A percentile compares a stretch with the other conserved stretches of the same genome.
Evolutionary conservation across 768 basidiomycete genomes (phyloP).

Genomic region (Antrodiella citrinella): DNA sequence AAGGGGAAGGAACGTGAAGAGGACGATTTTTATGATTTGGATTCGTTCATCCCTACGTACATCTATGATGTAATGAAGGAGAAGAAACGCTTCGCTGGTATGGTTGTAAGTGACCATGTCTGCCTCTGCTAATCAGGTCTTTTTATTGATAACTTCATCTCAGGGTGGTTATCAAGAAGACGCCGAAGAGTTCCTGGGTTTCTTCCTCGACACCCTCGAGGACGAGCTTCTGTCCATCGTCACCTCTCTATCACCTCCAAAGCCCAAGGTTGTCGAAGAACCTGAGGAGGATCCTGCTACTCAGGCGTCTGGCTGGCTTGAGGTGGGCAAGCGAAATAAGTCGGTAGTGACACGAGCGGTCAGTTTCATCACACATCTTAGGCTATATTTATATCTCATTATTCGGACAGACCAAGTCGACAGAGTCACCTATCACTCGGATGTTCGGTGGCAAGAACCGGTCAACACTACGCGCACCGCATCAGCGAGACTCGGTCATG

Average conservation of each 20-base stretch:
- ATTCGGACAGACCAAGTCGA: constrained; percentile 54
- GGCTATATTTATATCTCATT: background rate
- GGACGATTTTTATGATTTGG: constrained; percentile 42
- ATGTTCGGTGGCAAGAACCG: constrained; percentile 94
- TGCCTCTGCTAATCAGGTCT: background rate
- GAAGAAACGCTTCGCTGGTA: constrained; percentile 88
- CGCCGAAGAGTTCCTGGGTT: constrained; percentile 97
- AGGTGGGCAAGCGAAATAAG: constrained; percentile 87
- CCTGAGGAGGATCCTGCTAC: constrained; percentile 22
- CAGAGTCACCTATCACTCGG: constrained; percentile 81
- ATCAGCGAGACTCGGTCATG: constrained; percentile 78
- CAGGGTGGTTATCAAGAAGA: constrained; percentile 94
- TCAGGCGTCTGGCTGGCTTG: constrained; percentile 77
- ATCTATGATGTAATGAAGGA: constrained; percentile 91
- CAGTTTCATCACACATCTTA: constrained; percentile 21
- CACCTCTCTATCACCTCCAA: constrained; percentile 38
- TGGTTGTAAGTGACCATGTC: constrained; percentile 54
- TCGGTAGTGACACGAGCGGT: constrained; percentile 75
- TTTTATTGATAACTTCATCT: background rate
- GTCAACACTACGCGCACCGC: constrained; percentile 71
- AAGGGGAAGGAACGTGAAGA: constrained; percentile 34
- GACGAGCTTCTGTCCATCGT: constrained; percentile 79
- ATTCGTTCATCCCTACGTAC: constrained; percentile 77
- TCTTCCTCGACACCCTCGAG: constrained; percentile 89
- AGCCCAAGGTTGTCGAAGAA: constrained; percentile 19